These are phyloP conservation scores for Sporothrix pallida DNA, from an alignment of 2,329 filamentous ascomycete species.

Conservation along the genomic window DNA sequence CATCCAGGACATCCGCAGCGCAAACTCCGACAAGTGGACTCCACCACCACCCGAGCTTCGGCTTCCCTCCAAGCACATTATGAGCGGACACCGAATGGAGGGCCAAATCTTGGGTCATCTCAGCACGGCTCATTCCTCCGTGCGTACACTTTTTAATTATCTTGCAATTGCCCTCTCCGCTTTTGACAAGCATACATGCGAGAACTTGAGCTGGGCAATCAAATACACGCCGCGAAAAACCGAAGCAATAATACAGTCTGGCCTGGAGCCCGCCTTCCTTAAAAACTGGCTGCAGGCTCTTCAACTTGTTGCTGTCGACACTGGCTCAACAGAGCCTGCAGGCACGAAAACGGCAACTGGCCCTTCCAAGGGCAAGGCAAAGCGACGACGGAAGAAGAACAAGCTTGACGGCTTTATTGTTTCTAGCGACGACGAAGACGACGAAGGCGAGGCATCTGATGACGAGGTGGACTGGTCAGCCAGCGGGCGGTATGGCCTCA, in stretches of 20 bases:
- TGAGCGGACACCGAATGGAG: constrained; percentile 62
- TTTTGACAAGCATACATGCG: constrained; percentile 80
- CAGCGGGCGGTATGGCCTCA: constrained; percentile 46
- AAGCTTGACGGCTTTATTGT: constrained; percentile 83
- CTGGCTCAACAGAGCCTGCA: constrained; percentile 52
- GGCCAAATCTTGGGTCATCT: constrained; percentile 55
- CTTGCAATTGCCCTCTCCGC: constrained; percentile 71
- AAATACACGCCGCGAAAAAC: constrained; percentile 80
- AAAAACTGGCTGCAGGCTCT: constrained; percentile 81
- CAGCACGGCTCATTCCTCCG: constrained; percentile 41
- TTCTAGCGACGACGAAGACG: constrained; percentile 78
- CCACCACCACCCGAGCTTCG: constrained; percentile 58
- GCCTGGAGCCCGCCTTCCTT: constrained; percentile 71
- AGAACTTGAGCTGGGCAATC: constrained; percentile 74
- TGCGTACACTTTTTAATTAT: constrained; percentile 57
- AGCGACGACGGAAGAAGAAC: constrained; percentile 67
- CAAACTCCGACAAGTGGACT: constrained; percentile 50
- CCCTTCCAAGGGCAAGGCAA: constrained; percentile 50
- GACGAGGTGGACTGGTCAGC: constrained; percentile 58
- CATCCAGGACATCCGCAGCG: constrained; percentile 44
- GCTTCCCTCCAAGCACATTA: constrained; percentile 61
- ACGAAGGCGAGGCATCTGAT: constrained; percentile 69
- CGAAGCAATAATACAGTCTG: constrained; percentile 75
- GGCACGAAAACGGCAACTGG: constrained; percentile 42
- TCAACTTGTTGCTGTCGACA: constrained; percentile 77